A percentile compares a stretch with the other conserved stretches of the same genome.
Conservation (phyloP, 306 rosid species). For the Senna siamea region DNA sequence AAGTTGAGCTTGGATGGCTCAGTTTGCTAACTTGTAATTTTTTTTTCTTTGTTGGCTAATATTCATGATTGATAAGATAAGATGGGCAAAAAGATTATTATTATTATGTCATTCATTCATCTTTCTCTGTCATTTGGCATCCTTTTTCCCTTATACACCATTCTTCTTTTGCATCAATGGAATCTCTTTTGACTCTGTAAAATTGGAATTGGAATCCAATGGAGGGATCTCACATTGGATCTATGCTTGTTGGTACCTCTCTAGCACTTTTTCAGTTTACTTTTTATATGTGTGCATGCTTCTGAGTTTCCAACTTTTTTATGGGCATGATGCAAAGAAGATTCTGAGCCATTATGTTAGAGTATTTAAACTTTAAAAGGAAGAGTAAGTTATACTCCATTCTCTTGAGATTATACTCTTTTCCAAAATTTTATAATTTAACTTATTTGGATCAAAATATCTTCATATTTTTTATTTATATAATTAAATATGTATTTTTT, state of each 20-base stretch:
- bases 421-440: too few relatives aligned
- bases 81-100: slow-evolving; percentile 34
- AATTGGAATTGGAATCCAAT: slow-evolving; percentile 42
- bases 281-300: not conserved
- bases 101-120: slow-evolving; percentile 19
- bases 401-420: too few relatives aligned
- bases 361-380: too few relatives aligned
- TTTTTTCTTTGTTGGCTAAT: slow-evolving; percentile 22
- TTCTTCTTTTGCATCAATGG: slow-evolving; percentile 33
- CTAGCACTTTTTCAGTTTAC: not conserved
- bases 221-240: slow-evolving; percentile 28
- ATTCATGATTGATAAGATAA: slow-evolving; percentile 32
- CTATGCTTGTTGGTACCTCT: slow-evolving; percentile 27
- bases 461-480: too few relatives aligned
- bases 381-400: too few relatives aligned
- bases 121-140: slow-evolving; percentile 15
- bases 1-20: slow-evolving; percentile 59
- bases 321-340: not conserved
- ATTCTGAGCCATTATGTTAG: too few relatives aligned
- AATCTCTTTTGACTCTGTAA: not conserved
- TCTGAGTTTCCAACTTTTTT: not conserved
- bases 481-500: too few relatives aligned
- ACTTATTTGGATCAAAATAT: too few relatives aligned
- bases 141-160: slow-evolving; percentile 8
- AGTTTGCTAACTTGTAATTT: slow-evolving; percentile 43